phyloP scores from a whole-genome alignment of 2,329 filamentous ascomycete genomes.

The Fusarium torulosum region DNA sequence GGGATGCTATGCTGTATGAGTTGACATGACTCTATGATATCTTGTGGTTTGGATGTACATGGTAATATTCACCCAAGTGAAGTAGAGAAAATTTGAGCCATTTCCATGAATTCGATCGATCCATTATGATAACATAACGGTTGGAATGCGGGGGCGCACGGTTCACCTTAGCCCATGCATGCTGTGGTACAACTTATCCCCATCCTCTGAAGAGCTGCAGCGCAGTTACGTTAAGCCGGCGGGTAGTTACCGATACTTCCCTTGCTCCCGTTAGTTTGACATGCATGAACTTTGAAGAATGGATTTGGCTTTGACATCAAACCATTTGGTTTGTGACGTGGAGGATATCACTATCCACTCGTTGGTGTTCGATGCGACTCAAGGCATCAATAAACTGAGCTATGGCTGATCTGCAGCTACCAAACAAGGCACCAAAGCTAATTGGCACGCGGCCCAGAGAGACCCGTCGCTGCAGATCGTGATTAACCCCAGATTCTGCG shows the following conservation, averaged over 20 bases:
- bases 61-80: not conserved
- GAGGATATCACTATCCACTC: not conserved
- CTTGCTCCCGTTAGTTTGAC: slow-evolving; percentile 1
- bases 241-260: slow-evolving; percentile 12
- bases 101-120: slow-evolving; percentile 3
- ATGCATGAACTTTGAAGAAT: slow-evolving; percentile 4
- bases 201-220: not conserved
- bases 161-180: slow-evolving; percentile 15
- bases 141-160: slow-evolving; percentile 43
- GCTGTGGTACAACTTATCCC: not conserved
- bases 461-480: slow-evolving; percentile 28
- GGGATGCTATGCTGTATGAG: no score
- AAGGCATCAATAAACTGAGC: not conserved
- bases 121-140: slow-evolving; percentile 30
- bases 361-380: not conserved
- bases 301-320: not conserved
- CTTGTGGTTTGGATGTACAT: not conserved
- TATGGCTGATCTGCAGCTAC: slow-evolving; percentile 24
- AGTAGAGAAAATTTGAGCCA: not conserved
- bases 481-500: slow-evolving; percentile 28
- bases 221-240: not conserved
- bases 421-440: slow-evolving; percentile 29
- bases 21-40: not conserved
- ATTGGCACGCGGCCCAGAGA: slow-evolving; percentile 21
- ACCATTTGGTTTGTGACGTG: not conserved